These are phyloP conservation scores for Cetraspora pellucida DNA, from an alignment of 192 early-diverging fungal species.

Conservation along the genomic window DNA sequence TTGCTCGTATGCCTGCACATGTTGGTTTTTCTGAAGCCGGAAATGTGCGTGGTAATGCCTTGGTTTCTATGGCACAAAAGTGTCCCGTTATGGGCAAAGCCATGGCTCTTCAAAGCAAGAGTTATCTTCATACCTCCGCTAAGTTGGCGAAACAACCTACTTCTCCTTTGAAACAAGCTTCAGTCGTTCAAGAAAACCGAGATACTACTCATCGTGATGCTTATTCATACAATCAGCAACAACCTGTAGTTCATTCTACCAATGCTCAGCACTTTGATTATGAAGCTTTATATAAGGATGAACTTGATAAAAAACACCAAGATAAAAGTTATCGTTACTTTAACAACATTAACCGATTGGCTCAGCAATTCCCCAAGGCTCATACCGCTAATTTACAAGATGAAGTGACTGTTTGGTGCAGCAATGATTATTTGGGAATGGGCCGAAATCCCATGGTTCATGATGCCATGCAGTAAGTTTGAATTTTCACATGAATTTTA, in stretches of 20 bases:
- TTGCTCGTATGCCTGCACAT: constrained; percentile 45
- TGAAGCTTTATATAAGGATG: constrained; percentile 79
- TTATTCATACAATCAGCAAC: constrained; percentile 40
- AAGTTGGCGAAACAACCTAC: constrained; percentile 42
- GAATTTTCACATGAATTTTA: constrained; percentile 20
- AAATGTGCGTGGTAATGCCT: constrained; percentile 37
- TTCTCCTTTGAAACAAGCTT: constrained; percentile 40
- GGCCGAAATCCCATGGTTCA: constrained; percentile 83
- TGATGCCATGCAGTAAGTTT: constrained; percentile 86
- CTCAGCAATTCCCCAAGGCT: constrained; percentile 87
- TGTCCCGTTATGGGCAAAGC: constrained; percentile 86
- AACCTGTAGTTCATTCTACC: constrained; percentile 44
- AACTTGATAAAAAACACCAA: constrained; percentile 93
- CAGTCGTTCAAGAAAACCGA: constrained; percentile 40
- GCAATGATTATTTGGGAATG: constrained; percentile 99
- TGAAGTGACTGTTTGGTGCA: constrained; percentile 98
- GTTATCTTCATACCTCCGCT: constrained; percentile 41
- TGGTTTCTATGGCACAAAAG: constrained; percentile 62
- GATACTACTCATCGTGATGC: constrained; percentile 37
- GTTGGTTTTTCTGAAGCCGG: constrained; percentile 36
- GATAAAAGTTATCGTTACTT: constrained; percentile 99
- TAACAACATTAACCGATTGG: constrained; percentile 99
- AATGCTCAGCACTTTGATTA: constrained; percentile 78
- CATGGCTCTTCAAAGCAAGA: constrained; percentile 57
- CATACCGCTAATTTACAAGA: constrained; percentile 86